phyloP scores from a whole-genome alignment of 768 basidiomycete genomes.

The Psilocybe tampanensis region DNA sequence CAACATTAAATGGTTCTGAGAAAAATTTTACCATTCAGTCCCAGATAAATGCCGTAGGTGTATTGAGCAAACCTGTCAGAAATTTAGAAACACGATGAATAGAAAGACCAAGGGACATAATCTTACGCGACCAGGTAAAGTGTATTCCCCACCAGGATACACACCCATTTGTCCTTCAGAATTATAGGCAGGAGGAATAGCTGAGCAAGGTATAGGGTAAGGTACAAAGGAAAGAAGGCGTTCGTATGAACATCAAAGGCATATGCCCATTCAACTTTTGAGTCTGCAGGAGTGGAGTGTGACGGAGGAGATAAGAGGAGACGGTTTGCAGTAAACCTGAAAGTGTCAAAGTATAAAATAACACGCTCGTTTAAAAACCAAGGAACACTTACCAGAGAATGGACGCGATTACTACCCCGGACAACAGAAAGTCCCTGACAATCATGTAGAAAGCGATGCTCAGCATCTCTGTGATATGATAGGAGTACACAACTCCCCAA shows the following conservation, averaged over 20 bases:
- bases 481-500: constrained; percentile 87
- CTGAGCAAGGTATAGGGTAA: constrained; percentile 88
- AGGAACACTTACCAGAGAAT: constrained; percentile 63
- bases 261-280: constrained; percentile 88
- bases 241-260: constrained; percentile 98
- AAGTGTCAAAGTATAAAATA: background rate
- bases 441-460: constrained; percentile 81
- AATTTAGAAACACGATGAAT: too few species aligned
- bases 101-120: too few species aligned
- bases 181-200: constrained; percentile 85
- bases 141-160: constrained; percentile 90
- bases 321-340: constrained; percentile 71
- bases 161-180: constrained; percentile 89
- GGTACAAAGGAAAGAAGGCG: constrained; percentile 92
- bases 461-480: constrained; percentile 55
- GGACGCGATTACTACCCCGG: constrained; percentile 75
- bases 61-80: constrained; percentile 78
- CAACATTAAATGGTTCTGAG: constrained; percentile 8
- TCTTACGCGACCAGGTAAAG: constrained; percentile 84
- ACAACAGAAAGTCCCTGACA: constrained; percentile 82
- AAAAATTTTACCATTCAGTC: constrained; percentile 66
- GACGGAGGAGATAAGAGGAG: constrained; percentile 72
- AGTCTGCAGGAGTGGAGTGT: constrained; percentile 69
- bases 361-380: background rate
- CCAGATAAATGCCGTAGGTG: constrained; percentile 88